A percentile compares a stretch with the other conserved stretches of the same genome.
These are phyloP conservation scores for Cryptococcus deneoformans DNA, from an alignment of 1,284 basidiomycete genomes.

Conservation along the genomic window DNA sequence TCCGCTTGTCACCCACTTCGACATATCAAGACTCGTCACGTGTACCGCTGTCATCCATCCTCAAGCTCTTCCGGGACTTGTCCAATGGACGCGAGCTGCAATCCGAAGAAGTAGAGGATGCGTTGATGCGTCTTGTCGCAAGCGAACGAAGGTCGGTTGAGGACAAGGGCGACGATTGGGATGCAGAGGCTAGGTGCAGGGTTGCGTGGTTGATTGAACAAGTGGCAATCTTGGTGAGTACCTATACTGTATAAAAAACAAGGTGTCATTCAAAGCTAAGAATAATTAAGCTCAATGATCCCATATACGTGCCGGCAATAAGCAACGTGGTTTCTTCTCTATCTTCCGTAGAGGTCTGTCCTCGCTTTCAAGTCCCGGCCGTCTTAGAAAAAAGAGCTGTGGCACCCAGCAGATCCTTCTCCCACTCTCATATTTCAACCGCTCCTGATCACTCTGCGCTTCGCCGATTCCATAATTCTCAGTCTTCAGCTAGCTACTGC, in stretches of 20 bases:
- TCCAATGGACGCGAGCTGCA: not conserved
- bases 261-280: not conserved
- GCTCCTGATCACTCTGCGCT: too few relatives aligned
- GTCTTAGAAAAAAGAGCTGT: too few relatives aligned
- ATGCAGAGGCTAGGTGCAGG: conserved; percentile 8
- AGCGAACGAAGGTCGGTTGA: conserved; percentile 5
- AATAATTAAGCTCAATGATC: conserved; percentile 5
- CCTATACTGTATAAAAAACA: not conserved
- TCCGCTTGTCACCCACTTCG: not conserved
- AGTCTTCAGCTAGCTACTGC: too few relatives aligned
- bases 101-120: conserved; percentile 2
- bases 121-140: conserved; percentile 4
- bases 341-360: not conserved
- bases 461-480: too few relatives aligned
- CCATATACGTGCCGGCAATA: conserved; percentile 7
- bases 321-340: conserved; percentile 8
- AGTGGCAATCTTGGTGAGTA: conserved; percentile 14
- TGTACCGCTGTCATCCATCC: not conserved
- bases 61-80: not conserved
- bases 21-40: not conserved
- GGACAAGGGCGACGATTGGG: conserved; percentile 6
- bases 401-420: too few relatives aligned
- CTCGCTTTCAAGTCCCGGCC: too few relatives aligned
- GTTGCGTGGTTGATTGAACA: conserved; percentile 20
- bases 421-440: too few relatives aligned